Evolutionary conservation across 2,329 filamentous ascomycete genomes (phyloP).

Genomic region (Aspergillus pseudotamarii): DNA sequence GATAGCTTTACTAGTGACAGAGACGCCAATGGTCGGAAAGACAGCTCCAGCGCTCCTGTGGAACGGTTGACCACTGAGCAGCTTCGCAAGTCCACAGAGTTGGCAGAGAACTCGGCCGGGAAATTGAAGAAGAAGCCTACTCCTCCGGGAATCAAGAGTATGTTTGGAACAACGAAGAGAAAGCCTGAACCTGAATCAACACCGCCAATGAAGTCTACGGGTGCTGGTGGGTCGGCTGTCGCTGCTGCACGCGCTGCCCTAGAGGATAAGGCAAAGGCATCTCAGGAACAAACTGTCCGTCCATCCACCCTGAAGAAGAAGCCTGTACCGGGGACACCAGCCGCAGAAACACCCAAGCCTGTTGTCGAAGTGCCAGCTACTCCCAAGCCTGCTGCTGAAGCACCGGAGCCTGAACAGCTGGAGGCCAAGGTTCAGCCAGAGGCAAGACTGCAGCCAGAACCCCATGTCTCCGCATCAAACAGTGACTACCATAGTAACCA

Average conservation of each 20-base stretch:
- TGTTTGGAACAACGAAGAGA: constrained; percentile 48
- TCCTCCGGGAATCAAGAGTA: constrained; percentile 46
- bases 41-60: constrained; percentile 21
- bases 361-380: constrained; percentile 14
- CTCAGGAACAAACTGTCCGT: constrained; percentile 29
- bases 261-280: constrained; percentile 40
- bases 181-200: constrained; percentile 31
- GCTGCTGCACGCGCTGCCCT: constrained; percentile 48
- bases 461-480: constrained; percentile 13
- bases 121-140: constrained; percentile 49
- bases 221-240: constrained; percentile 39
- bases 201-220: constrained; percentile 37
- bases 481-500: constrained; percentile 42
- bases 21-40: constrained; percentile 16
- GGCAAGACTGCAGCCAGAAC: constrained; percentile 9
- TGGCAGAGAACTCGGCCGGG: constrained; percentile 38
- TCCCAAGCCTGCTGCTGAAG: constrained; percentile 6
- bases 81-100: constrained; percentile 34
- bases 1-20: constrained; percentile 20
- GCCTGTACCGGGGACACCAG: constrained; percentile 27
- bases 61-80: constrained; percentile 30
- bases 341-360: constrained; percentile 11
- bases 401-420: constrained; percentile 23
- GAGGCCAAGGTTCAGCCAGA: constrained; percentile 16
- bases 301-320: constrained; percentile 38